Conservation (phyloP, 2,329 filamentous ascomycete species). For the Exutisphaerella laricina region DNA sequence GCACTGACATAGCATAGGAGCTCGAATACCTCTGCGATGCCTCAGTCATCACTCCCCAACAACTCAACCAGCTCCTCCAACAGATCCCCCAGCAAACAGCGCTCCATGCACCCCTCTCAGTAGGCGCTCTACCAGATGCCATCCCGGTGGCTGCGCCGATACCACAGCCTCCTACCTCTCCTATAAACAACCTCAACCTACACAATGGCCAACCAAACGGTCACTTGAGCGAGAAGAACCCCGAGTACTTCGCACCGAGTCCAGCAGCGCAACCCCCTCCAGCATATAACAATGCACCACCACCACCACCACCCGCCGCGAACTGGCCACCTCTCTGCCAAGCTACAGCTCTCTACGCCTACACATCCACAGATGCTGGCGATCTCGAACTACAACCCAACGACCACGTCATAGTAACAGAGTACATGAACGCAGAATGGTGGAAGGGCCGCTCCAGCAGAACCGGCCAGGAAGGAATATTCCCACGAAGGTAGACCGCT, state of each 20-base stretch:
- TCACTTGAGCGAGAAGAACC: conserved; percentile 32
- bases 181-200: conserved; percentile 33
- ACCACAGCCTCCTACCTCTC: conserved; percentile 23
- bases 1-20: conserved; percentile 54
- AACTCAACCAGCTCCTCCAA: conserved; percentile 47
- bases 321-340: conserved; percentile 56
- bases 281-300: conserved; percentile 47
- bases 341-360: conserved; percentile 78
- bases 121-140: conserved; percentile 32
- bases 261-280: conserved; percentile 49
- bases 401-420: conserved; percentile 72
- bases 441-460: conserved; percentile 85
- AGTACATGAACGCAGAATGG: conserved; percentile 97
- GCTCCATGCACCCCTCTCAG: conserved; percentile 41
- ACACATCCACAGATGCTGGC: conserved; percentile 71
- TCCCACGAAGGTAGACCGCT: too few species aligned
- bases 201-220: conserved; percentile 28
- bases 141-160: conserved; percentile 8
- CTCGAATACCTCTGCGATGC: conserved; percentile 83
- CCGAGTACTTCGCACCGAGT: conserved; percentile 34
- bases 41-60: conserved; percentile 63
- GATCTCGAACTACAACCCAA: conserved; percentile 77
- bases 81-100: conserved; percentile 68
- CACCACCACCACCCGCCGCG: conserved; percentile 45
- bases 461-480: conserved; percentile 83